Conservation (phyloP, 2,329 filamentous ascomycete species). For the Stachybotrys elegans region DNA sequence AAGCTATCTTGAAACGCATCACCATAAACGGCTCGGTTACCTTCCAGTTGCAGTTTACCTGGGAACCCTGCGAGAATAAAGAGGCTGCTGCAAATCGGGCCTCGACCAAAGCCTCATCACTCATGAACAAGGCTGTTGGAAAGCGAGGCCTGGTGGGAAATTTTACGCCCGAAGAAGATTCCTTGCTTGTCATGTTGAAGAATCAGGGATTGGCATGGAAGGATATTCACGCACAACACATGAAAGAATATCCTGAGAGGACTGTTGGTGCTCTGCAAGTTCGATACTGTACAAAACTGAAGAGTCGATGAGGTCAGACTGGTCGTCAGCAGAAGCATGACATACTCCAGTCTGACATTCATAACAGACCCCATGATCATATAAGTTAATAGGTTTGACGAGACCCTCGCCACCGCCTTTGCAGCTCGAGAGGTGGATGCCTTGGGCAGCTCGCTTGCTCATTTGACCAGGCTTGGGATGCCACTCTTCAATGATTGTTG, state of each 20-base stretch:
- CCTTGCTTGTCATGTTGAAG: neutral
- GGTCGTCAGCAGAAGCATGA: neutral
- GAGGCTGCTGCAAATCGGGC: neutral
- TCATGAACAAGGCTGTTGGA: neutral
- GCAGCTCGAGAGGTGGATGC: too few species aligned
- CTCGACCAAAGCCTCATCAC: neutral
- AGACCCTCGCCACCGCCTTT: too few species aligned
- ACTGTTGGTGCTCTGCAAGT: neutral
- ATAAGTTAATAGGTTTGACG: too few species aligned
- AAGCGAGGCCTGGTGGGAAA: neutral
- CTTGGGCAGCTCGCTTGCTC: too few species aligned
- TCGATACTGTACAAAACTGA: neutral
- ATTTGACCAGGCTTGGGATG: too few species aligned
- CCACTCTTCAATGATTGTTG: too few species aligned
- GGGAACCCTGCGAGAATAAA: neutral
- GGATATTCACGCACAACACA: neutral
- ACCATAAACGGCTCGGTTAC: neutral
- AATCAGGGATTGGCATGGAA: neutral
- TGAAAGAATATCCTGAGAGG: neutral
- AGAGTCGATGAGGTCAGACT: neutral
- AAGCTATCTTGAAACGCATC: neutral
- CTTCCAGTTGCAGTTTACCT: neutral
- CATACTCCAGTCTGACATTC: too few species aligned
- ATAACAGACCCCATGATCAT: too few species aligned
- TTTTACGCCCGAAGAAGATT: neutral